Percentiles rank a stretch among this genome's conserved stretches.
Conservation (phyloP, 306 rosid species). For the Vicia faba region DNA sequence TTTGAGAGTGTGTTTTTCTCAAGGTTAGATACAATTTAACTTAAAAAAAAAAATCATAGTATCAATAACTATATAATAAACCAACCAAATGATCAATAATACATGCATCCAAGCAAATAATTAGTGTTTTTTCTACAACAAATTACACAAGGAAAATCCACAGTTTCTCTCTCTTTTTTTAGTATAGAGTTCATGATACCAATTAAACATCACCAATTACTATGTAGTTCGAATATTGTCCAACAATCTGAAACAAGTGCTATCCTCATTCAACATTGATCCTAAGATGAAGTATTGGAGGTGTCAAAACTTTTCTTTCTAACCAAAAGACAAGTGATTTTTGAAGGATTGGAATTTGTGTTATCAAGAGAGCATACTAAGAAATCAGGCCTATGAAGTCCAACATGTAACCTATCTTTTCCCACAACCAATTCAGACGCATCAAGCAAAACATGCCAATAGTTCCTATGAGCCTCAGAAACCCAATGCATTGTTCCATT, state of each 20-base stretch:
- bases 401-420: slow-evolving; percentile 58
- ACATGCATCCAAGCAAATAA: neutral
- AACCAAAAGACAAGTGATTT: slow-evolving; percentile 74
- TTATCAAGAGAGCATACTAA: slow-evolving; percentile 71
- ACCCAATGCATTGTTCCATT: slow-evolving; percentile 83
- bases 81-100: slow-evolving; percentile 23
- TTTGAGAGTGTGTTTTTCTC: no score
- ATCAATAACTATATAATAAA: slow-evolving; percentile 7
- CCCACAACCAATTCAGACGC: slow-evolving; percentile 67
- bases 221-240: slow-evolving; percentile 16
- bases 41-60: slow-evolving; percentile 16
- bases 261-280: slow-evolving; percentile 43
- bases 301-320: slow-evolving; percentile 75
- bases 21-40: no score
- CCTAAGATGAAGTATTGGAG: slow-evolving; percentile 50
- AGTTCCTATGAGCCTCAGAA: slow-evolving; percentile 77
- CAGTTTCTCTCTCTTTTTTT: neutral
- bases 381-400: slow-evolving; percentile 74
- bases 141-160: slow-evolving; percentile 20
- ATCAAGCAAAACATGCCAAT: slow-evolving; percentile 89
- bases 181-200: slow-evolving; percentile 21
- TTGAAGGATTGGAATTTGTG: slow-evolving; percentile 62
- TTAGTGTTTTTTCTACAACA: neutral
- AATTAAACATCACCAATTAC: slow-evolving; percentile 11
- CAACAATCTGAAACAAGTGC: slow-evolving; percentile 12